A percentile compares a stretch with the other conserved stretches of the same genome.
Evolutionary conservation across 768 basidiomycete species (phyloP).

Genomic region (Antrodiella citrinella): DNA sequence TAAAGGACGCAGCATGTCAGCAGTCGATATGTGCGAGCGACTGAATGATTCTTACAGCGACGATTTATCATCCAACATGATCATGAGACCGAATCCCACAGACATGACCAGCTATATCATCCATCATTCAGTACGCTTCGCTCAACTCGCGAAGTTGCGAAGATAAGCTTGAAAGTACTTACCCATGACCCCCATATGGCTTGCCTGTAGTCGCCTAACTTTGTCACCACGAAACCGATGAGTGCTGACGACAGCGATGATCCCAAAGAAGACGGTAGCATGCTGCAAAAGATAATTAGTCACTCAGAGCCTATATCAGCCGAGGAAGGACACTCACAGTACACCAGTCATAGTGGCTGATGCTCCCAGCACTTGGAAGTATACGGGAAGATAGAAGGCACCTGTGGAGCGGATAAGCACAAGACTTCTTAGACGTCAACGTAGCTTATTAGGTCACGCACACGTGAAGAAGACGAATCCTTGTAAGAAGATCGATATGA

Average conservation of each 20-base stretch:
- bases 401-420: slow-evolving; percentile 9
- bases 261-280: slow-evolving; percentile 28
- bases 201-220: slow-evolving; percentile 23
- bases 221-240: slow-evolving; percentile 20
- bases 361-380: slow-evolving; percentile 34
- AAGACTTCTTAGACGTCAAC: background rate
- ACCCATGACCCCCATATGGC: slow-evolving; percentile 22
- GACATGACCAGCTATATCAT: slow-evolving; percentile 23
- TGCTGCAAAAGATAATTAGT: slow-evolving; percentile 14
- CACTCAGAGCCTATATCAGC: background rate
- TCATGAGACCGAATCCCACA: slow-evolving; percentile 30
- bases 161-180: no score
- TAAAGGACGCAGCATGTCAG: slow-evolving; percentile 9
- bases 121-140: no score
- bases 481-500: slow-evolving; percentile 28
- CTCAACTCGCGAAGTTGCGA: no score
- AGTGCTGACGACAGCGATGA: slow-evolving; percentile 14
- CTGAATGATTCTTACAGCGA: slow-evolving; percentile 14
- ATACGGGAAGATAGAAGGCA: slow-evolving; percentile 31
- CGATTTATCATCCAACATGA: slow-evolving; percentile 26
- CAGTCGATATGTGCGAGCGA: background rate
- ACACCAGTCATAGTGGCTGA: slow-evolving; percentile 27
- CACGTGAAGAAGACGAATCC: slow-evolving; percentile 25
- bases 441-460: slow-evolving; percentile 4
- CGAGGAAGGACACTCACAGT: slow-evolving; percentile 14